Evolutionary conservation across 2,329 filamentous ascomycete genomes (phyloP), one percentile per base, ranked within the genome.

Genomic region (Ambrosiella xylebori): DNA sequence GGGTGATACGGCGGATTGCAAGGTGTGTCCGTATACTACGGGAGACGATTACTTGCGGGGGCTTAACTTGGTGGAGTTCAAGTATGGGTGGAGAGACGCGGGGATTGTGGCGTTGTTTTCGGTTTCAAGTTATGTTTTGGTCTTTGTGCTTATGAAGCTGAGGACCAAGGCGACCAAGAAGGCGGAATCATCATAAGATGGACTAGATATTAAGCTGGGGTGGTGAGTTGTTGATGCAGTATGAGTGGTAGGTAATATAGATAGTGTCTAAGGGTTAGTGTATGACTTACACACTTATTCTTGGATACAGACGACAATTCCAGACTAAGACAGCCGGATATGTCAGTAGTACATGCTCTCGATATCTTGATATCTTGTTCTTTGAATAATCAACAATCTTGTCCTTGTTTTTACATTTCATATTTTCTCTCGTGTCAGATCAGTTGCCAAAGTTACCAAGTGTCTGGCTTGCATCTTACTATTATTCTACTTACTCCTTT

Each of bases 21-120:
- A 68, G 45, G 81, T 86, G 0, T 87, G 84, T 64, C 71, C 79
- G 61, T 86, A 79, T 65, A 67, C 66, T 1, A 68, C 65, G 15
- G 82, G 81, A 0, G 71, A 74, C 5, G 82, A 84, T 59, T 86
- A 83, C 62, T 66, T 86, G 1, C 63, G 67, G 1, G 78, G 73
- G 0, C 62, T 86, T 11, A 84, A 85, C 64, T 63, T 86, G 7
- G 71, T 72, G 1, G 73, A 79, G 3, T 79, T 84, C 62, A 78
- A 74, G 61, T 81, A 80, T 63, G 82, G 80, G 0, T 87, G 84
- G 84, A 74, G 84, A 54, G 74, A 86, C 66, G 78, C 79, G 0
- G 83, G 65, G 0, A 80, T 85, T 53, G 74, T 77, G 2, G 76
- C 75, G 1, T 68, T 79, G 4, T 82, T 83, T 62, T 75, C 71